phyloP scores from a whole-genome alignment of 441 rosid genomes.

The Corymbia citriodora region DNA sequence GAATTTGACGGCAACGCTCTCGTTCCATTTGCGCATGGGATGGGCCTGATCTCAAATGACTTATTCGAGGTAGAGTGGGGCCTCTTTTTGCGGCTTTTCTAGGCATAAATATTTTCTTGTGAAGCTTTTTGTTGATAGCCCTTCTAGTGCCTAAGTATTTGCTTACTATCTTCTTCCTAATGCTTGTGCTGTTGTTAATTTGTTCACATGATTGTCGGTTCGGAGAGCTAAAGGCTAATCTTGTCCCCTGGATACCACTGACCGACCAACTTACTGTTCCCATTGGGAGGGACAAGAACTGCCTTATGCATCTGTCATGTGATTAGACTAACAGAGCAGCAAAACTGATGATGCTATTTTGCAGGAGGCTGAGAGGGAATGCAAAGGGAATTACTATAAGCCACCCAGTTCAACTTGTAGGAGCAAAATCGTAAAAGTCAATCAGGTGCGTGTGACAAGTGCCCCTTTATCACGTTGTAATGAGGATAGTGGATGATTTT shows the following conservation, averaged over 20 bases:
- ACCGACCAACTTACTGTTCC: neutral
- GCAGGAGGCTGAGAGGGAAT: slow-evolving; percentile 53
- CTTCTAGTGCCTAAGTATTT: neutral
- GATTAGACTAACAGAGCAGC: neutral
- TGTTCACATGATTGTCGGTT: neutral
- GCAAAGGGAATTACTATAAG: slow-evolving; percentile 47
- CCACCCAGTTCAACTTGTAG: slow-evolving; percentile 22
- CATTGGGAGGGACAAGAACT: neutral
- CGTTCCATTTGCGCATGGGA: slow-evolving; percentile 84
- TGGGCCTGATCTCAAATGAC: slow-evolving; percentile 77
- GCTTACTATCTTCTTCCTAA: neutral
- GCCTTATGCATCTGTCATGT: neutral
- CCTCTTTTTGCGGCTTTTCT: neutral
- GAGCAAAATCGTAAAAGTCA: slow-evolving; percentile 34
- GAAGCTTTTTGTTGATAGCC: neutral
- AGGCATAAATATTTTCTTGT: neutral
- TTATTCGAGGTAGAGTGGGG: slow-evolving; percentile 45
- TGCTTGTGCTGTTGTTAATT: neutral
- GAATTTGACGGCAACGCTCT: slow-evolving; percentile 72
- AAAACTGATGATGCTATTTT: neutral
- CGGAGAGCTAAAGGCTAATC: neutral
- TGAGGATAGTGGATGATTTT: neutral
- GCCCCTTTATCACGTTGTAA: neutral
- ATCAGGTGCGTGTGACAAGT: slow-evolving; percentile 25
- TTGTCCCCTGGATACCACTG: neutral